Evolutionary conservation across 805 yeast genomes (phyloP).

Genomic region (Blastobotrys mokoenaii): DNA sequence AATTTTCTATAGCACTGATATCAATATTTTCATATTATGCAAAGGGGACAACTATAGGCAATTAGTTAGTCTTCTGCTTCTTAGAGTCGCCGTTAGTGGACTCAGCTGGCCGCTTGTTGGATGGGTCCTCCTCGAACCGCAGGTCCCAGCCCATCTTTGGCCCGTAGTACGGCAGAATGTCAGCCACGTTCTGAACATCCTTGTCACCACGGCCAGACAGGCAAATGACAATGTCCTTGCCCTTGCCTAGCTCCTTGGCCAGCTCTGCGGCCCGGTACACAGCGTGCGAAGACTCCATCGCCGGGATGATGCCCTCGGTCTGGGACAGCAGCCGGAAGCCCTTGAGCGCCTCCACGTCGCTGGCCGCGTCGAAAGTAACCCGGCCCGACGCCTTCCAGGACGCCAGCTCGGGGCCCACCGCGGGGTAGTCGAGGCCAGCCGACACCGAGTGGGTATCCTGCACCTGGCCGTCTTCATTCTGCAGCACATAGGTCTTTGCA

Average conservation of each 20-base stretch:
- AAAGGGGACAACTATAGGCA: too few relatives aligned
- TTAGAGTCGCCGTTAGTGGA: too few relatives aligned
- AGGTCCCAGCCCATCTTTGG: constrained; percentile 93
- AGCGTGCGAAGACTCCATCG: constrained; percentile 96
- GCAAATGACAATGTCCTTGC: constrained; percentile 76
- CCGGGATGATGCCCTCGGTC: constrained; percentile 97
- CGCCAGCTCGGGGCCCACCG: constrained; percentile 98
- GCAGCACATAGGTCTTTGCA: constrained; percentile 87
- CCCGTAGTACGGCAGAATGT: constrained; percentile 81
- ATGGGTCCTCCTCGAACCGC: constrained; percentile 43
- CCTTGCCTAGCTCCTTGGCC: constrained; percentile 75
- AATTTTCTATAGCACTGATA: too few relatives aligned
- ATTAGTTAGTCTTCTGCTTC: too few relatives aligned
- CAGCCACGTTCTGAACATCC: constrained; percentile 97
- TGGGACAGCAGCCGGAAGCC: constrained; percentile 88
- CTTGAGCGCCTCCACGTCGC: constrained; percentile 87
- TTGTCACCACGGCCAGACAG: constrained; percentile 98
- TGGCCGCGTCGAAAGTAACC: constrained; percentile 83
- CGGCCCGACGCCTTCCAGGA: constrained; percentile 92
- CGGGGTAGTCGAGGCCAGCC: constrained; percentile 98
- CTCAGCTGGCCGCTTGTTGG: too few relatives aligned
- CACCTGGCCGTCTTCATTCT: constrained; percentile 88
- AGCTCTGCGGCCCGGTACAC: constrained; percentile 81
- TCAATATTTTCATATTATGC: too few relatives aligned
- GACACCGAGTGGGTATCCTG: constrained; percentile 97